Base-by-base conservation (phyloP, 495 filamentous ascomycete genomes). In the Neurospora tetraspora region DNA sequence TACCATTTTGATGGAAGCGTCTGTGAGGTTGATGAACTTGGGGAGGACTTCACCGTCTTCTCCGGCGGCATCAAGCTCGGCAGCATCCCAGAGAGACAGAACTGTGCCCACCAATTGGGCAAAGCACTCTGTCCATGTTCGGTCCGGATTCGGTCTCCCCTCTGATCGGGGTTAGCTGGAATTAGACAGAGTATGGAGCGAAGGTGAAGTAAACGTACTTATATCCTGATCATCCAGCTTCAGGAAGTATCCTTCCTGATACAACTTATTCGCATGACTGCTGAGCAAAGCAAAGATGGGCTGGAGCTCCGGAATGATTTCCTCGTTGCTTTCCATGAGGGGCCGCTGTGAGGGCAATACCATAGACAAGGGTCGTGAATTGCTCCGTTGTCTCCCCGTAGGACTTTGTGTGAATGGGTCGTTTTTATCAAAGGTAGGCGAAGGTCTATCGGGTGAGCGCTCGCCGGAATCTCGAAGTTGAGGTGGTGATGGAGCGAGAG, bases 1-100 rank as follows among this genome's bases (percentile, higher is more conserved):
- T 85, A 97, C 96, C 95, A 97, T 97, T 78, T 95, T 97, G 77
- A 99, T 92, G 1, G 95, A 97, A 14, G 94, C 94, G 87, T 99
- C 96, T 4, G 96, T 94, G 74, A 99, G 85, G 81, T 99, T 99
- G 78, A 99, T 91, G 80, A 97, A 99, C 68, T 93, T 98, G 27
- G 96, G 94, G 23, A 96, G 85, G 42, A 98, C 93, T 76, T 97
- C 93, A 40, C 90, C 89, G 73, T 95, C 89, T 59, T 91, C 89
- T 20, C 89, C 93, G 16, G 93, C 94, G 53, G 90, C 90, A 86
- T 98, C 96, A 78, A 99, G 86, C 81, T 94, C 94, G 74, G 92
- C 89, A 23, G 95, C 94, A 83, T 98, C 96, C 96, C 96, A 99
- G 27, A 98, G 85, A 7, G 95, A 98, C 68, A 99, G 85, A 27